Base-by-base conservation (phyloP, 768 basidiomycete genomes). In the Auriscalpium microsporum region DNA sequence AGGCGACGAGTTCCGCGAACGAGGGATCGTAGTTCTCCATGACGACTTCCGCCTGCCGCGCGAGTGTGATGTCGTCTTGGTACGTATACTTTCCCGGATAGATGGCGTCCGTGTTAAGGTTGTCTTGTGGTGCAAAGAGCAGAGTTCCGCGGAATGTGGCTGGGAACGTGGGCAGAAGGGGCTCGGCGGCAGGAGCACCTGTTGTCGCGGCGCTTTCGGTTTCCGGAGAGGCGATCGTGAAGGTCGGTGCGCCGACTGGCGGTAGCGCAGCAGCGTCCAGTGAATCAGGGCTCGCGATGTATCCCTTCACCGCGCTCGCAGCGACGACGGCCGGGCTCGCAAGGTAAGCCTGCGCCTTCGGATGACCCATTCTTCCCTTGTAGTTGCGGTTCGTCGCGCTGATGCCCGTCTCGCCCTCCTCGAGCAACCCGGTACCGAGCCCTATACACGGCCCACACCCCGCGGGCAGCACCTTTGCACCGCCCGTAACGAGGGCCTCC, bases 31-130 rank as follows among this genome's bases (percentile, higher is more conserved):
- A 98, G 74, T 98, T 99, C 74, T 99, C 95, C 94, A 98, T 97
- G 42, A 97, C 95, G 19, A 98, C 88, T 64, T 96, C 83, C 2
- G 93, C 94, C 69, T 98, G 96, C 33, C 85, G 82, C 58, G 85
- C 87, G 37, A 93, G 91, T 2, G 95, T 97, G 68, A 99, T 96
- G 65, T 97, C 96, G 68, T 99, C 96, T 71, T 96, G 94, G 71
- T 99, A 99, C 7, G 95, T 99, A 71, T 96, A 98, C 71, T 96
- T 98, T 17, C 95, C 95, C 1, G 96, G 96, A 73, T 99, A 99
- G 64, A 99, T 92, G 1, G 90, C 96, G 65, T 99, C 96, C 1
- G 96, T 99, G 69, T 94, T 98, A 57, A 99, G 71, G 67, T 99
- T 99, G 69, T 99, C 96, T 65, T 97, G 94, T 0, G 96, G 96